phyloP scores from a whole-genome alignment of 2,329 filamentous ascomycete species.

The Pseudogymnoascus sp. region DNA sequence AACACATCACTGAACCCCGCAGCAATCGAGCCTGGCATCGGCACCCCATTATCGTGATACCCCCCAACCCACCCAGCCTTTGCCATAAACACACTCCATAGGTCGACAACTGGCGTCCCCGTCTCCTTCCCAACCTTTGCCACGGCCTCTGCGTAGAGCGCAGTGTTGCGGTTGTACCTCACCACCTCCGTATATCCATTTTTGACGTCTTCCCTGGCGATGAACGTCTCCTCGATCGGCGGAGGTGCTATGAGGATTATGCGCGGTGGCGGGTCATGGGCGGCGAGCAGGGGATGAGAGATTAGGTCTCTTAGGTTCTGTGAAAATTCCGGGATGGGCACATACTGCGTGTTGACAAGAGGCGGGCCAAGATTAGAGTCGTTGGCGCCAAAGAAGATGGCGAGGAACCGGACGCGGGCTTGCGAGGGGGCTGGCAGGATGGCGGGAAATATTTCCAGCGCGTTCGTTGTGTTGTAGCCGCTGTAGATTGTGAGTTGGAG shows the following conservation, averaged over 20 bases:
- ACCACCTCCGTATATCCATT: slow-evolving; percentile 31
- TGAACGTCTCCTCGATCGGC: slow-evolving; percentile 71
- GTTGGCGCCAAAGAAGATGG: slow-evolving; percentile 79
- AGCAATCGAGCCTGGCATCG: slow-evolving; percentile 15
- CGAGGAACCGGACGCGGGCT: slow-evolving; percentile 18
- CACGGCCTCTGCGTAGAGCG: slow-evolving; percentile 55
- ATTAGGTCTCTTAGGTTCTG: slow-evolving; percentile 64
- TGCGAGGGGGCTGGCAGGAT: slow-evolving; percentile 21
- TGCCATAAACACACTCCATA: slow-evolving; percentile 72
- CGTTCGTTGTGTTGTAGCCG: slow-evolving; percentile 23
- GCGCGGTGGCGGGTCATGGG: slow-evolving; percentile 53
- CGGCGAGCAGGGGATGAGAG: slow-evolving; percentile 59
- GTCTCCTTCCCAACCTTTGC: slow-evolving; percentile 42
- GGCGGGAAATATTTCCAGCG: slow-evolving; percentile 15
- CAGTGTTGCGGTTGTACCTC: slow-evolving; percentile 32
- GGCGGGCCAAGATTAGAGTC: slow-evolving; percentile 62
- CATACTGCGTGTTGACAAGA: slow-evolving; percentile 59
- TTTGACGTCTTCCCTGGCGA: slow-evolving; percentile 31
- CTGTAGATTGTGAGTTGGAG: slow-evolving; percentile 9
- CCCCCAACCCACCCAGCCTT: slow-evolving; percentile 38
- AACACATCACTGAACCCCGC: slow-evolving; percentile 17
- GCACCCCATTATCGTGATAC: slow-evolving; percentile 7
- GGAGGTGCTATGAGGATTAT: slow-evolving; percentile 78
- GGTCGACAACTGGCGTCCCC: slow-evolving; percentile 59
- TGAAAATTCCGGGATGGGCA: slow-evolving; percentile 66